Evolutionary conservation across 2,329 filamentous ascomycete genomes (phyloP), one percentile per base, ranked within the genome.

Genomic region (Hypocrella siamensis): DNA sequence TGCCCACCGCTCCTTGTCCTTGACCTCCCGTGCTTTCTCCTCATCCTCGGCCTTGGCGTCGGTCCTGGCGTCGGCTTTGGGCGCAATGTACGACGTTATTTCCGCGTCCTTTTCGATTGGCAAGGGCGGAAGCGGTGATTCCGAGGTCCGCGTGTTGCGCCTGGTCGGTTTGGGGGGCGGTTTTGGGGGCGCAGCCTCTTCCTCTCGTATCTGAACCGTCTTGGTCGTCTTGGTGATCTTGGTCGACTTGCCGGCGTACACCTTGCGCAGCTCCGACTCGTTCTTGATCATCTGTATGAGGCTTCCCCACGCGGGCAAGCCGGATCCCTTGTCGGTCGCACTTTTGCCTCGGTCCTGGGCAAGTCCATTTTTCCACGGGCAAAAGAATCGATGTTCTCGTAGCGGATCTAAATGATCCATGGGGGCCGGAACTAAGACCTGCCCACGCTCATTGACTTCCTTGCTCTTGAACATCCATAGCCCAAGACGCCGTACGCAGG

Each of bases 401-500:
- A 77, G 55, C 4, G 75, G 72, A 45, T 88, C 75, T 2, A 90
- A 63, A 34, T 70, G 61, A 41, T 71, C 67, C 64, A 80, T 76
- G 2, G 69, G 67, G 3, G 75, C 68, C 2, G 68, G 65, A 4
- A 68, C 61, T 9, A 76, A 52, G 8, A 75, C 56, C 22, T 64
- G 54, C 0, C 63, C 64, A 12, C 57, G 53, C 2, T 60, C 57
- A 35, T 71, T 66, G 19, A 79, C 67, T 44, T 72, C 70, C 52
- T 77, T 85, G 51, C 75, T 77, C 46, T 75, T 79, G 52, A 93
- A 96, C 62, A 98, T 79, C 90, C 90, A 98, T 3, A 98, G 64
- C 0, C 90, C 90, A 0, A 96, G 63, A 2, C 86, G 75, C 36
- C 90, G 75, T 46, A 93, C 80, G 50, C 90, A 98, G 15, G 83